Base-by-base conservation (phyloP, 345 rosid species). In the Alliaria petiolata region DNA sequence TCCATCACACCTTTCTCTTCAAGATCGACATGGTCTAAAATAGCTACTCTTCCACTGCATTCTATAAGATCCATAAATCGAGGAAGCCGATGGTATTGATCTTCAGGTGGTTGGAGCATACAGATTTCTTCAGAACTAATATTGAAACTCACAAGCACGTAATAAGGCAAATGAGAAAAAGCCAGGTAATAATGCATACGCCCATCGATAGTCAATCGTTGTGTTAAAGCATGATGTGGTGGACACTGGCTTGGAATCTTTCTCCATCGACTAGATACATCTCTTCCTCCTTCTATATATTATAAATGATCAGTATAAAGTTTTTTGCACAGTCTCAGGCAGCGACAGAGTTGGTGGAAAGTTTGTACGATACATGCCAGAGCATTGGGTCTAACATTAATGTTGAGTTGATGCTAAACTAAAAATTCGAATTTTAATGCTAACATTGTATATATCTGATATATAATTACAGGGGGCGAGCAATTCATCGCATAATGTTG, bases 401-500 rank as follows among this genome's bases (percentile, higher is more conserved):
- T n/a, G n/a, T n/a, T n/a, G n/a, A n/a, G n/a, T n/a, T n/a, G n/a
- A n/a, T n/a, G n/a, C n/a, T n/a, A n/a, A 25, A 25, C 3, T 3
- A 25, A 25, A 25, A 25, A 25, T 25, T 25, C 26, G 26, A 25
- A 25, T 25, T 1, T 25, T 25, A 25, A 3, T 25, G 1, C 26
- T 25, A 25, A 25, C 1, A 3, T 25, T 25, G n/a, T n/a, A n/a
- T n/a, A n/a, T 25, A 3, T 1, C 26, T 25, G 1, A 1, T 25
- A 3, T 25, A 1, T 25, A n/a, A n/a, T 40, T 16, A 43, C 63
- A 44, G 73, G 55, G 46, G 17, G 6, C 40, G 10, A 30, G 20
- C 25, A 52, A 39, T 17, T 43, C 72, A 12, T 54, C 42, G 8
- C 78, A 78, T 3, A 80, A 59, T 7, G 65, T 62, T 42, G 82